These are phyloP conservation scores for Lactarius sp. DNA, from an alignment of 768 basidiomycete genomes.

Conservation along the genomic window DNA sequence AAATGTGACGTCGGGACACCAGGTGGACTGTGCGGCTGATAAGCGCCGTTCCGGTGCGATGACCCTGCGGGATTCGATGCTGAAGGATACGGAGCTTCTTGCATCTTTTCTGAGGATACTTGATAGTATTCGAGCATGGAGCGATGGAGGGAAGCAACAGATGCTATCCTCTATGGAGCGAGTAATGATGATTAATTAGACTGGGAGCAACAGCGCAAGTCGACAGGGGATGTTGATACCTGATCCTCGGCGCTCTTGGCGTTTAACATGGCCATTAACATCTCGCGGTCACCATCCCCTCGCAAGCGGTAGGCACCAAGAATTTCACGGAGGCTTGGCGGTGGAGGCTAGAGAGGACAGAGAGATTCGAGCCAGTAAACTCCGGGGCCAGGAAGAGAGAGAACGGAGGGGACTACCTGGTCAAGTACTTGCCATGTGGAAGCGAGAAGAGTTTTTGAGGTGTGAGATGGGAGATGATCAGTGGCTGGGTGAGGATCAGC, in stretches of 20 bases:
- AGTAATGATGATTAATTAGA: conserved; percentile 16
- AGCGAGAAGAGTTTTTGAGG: conserved; percentile 34
- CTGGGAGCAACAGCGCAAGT: neutral
- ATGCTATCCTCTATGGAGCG: conserved; percentile 56
- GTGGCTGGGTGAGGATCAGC: conserved; percentile 4
- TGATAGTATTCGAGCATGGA: conserved; percentile 61
- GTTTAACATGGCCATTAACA: conserved; percentile 85
- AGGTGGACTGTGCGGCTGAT: neutral
- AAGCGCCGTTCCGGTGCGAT: conserved; percentile 4
- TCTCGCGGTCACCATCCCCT: conserved; percentile 89
- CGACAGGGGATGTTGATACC: conserved; percentile 40
- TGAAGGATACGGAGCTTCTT: conserved; percentile 10
- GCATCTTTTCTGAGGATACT: conserved; percentile 12
- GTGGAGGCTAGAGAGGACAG: conserved; percentile 50
- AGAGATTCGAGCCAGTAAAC: neutral
- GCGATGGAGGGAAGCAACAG: conserved; percentile 63
- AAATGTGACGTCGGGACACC: conserved; percentile 5
- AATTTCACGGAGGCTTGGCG: conserved; percentile 81
- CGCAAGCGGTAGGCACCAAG: conserved; percentile 78
- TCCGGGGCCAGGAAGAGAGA: neutral
- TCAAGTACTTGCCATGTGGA: conserved; percentile 45
- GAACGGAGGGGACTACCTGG: conserved; percentile 35
- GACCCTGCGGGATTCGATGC: conserved; percentile 3
- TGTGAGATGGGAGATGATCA: conserved; percentile 15
- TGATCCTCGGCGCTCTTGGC: conserved; percentile 94